Evolutionary conservation across 2,329 filamentous ascomycete genomes (phyloP).

Genomic region (Massarina eburnea): DNA sequence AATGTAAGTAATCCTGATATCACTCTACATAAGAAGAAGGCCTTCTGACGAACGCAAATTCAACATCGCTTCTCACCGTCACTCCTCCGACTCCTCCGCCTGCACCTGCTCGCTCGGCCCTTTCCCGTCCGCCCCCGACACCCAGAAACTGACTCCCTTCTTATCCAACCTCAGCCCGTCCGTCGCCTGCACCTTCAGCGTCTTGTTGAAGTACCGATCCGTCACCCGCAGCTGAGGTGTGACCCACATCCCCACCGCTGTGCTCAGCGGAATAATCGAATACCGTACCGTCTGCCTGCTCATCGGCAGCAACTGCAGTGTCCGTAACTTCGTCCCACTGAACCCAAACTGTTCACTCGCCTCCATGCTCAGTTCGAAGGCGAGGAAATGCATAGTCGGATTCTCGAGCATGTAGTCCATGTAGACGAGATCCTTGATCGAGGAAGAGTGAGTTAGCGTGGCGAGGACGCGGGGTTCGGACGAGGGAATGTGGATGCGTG

Average conservation of each 20-base stretch:
- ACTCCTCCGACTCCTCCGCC: too few species aligned
- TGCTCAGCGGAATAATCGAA: constrained; percentile 66
- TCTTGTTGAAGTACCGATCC: constrained; percentile 93
- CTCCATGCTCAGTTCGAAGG: constrained; percentile 90
- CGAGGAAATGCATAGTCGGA: constrained; percentile 89
- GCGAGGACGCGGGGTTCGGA: constrained; percentile 83
- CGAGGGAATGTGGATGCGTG: constrained; percentile 76
- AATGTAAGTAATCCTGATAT: too few species aligned
- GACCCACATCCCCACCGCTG: constrained; percentile 65
- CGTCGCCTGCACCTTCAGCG: constrained; percentile 76
- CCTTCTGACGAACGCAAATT: too few species aligned
- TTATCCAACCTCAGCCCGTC: constrained; percentile 64
- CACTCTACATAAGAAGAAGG: too few species aligned
- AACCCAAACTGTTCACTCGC: constrained; percentile 92
- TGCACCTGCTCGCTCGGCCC: too few species aligned
- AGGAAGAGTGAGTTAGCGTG: constrained; percentile 42
- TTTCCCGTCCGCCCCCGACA: constrained; percentile 23
- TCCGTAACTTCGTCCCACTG: constrained; percentile 79
- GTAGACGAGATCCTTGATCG: constrained; percentile 29
- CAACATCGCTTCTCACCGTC: too few species aligned
- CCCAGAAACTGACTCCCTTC: constrained; percentile 50
- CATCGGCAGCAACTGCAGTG: constrained; percentile 79
- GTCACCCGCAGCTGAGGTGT: constrained; percentile 73
- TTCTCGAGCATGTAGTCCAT: constrained; percentile 81
- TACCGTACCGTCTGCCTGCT: constrained; percentile 75